Base-by-base conservation (phyloP, 2,329 filamentous ascomycete genomes). In the Colletotrichum euphorbiae region DNA sequence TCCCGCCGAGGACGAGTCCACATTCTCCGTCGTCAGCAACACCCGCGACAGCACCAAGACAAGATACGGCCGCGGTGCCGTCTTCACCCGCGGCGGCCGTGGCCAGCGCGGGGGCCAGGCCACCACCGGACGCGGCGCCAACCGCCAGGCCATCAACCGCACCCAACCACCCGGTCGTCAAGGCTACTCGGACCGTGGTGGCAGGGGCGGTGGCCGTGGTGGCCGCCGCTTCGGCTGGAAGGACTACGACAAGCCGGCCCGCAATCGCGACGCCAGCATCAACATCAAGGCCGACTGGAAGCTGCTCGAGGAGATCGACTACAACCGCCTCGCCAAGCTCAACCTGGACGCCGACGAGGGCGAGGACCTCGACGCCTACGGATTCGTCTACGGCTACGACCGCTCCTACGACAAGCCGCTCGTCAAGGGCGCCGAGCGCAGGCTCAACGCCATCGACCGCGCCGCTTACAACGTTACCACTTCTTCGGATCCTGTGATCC, bases 341-440 rank as follows among this genome's bases (percentile, higher is more conserved):
- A 99, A 98, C 83, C 88, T 99, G 70, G 96, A 98, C 75, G 91
- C 94, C 15, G 93, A 95, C 73, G 93, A 97, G 59, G 96, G 96
- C 76, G 96, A 99, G 83, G 96, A 99, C 77, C 83, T 99, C 70
- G 95, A 97, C 74, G 90, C 89, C 80, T 98, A 98, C 80, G 96
- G 96, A 72, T 99, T 98, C 90, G 87, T 99, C 63, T 95, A 98
- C 89, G 93, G 96, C 88, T 99, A 99, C 82, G 96, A 99, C 84
- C 93, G 95, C 75, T 89, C 90, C 69, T 98, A 92, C 84, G 96
- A 99, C 84, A 97, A 97, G 87, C 89, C 91, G 73, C 92, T 94
- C 24, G 93, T 97, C 78, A 97, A 97, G 87, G 90, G 90, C 67
- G 88, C 91, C 33, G 93, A 98, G 86, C 91, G 91, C 80, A 96